These are phyloP conservation scores for Lanzia echinophila DNA, from an alignment of 2,329 filamentous ascomycete species.

Conservation along the genomic window DNA sequence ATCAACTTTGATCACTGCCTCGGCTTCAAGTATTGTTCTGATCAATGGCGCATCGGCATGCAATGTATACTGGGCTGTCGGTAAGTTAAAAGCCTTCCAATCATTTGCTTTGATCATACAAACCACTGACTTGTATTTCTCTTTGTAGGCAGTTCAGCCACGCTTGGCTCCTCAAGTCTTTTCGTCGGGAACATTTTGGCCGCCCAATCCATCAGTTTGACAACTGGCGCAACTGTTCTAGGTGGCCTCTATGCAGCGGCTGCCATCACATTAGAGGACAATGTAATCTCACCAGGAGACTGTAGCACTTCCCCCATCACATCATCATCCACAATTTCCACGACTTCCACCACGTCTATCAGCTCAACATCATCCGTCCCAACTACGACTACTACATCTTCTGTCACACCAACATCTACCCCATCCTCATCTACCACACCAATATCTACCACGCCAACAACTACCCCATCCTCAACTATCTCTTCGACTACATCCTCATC, in stretches of 20 bases:
- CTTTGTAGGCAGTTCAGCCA: slow-evolving; percentile 7
- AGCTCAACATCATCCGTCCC: background rate
- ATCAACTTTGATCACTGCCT: slow-evolving; percentile 3
- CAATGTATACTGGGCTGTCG: slow-evolving; percentile 15
- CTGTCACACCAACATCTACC: background rate
- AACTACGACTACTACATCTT: background rate
- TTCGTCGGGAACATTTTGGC: slow-evolving; percentile 12
- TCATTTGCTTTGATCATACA: background rate
- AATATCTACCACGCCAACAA: background rate
- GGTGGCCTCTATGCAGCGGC: slow-evolving; percentile 8
- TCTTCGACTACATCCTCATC: background rate
- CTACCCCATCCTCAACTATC: background rate
- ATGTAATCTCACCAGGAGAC: background rate
- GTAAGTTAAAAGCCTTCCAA: background rate
- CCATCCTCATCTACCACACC: background rate
- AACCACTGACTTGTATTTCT: background rate
- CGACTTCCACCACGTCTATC: background rate
- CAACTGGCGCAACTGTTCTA: background rate
- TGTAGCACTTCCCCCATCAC: background rate
- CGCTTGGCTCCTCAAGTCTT: slow-evolving; percentile 3
- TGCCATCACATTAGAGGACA: slow-evolving; percentile 6
- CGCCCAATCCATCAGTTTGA: slow-evolving; percentile 2
- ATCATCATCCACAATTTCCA: background rate
- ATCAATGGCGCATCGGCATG: slow-evolving; percentile 9
- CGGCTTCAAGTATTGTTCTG: slow-evolving; percentile 2